Conservation (phyloP, 352 stramenopile genomes). For the Saprolegnia parasitica region DNA sequence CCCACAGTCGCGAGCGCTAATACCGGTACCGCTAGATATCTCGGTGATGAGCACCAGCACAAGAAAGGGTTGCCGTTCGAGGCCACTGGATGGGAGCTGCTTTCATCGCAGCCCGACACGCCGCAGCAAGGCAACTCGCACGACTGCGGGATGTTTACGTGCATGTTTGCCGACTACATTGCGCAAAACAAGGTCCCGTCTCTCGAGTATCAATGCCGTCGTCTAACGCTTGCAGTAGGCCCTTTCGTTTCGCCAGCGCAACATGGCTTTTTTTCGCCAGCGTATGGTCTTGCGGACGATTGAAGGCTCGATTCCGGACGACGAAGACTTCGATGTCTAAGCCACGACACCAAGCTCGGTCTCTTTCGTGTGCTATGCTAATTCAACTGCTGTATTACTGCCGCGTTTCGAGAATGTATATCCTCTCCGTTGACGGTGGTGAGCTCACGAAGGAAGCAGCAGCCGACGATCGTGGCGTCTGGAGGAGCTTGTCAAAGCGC, state of each 20-base stretch:
- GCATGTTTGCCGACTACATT: slow-evolving; percentile 81
- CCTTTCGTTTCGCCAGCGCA: slow-evolving; percentile 65
- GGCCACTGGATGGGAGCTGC: slow-evolving; percentile 55
- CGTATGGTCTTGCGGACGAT: slow-evolving; percentile 76
- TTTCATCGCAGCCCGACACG: slow-evolving; percentile 52
- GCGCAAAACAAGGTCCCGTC: slow-evolving; percentile 53
- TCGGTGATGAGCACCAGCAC: slow-evolving; percentile 78
- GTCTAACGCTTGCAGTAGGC: slow-evolving; percentile 33
- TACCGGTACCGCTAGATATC: slow-evolving; percentile 45
- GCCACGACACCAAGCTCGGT: background rate
- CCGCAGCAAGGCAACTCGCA: slow-evolving; percentile 77
- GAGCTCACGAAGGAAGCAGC: background rate
- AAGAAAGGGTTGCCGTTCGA: slow-evolving; percentile 76
- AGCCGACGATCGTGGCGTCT: background rate
- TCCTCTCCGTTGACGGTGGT: background rate
- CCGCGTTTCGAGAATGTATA: slow-evolving; percentile 6
- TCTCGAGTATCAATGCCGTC: background rate
- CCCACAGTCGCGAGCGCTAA: background rate
- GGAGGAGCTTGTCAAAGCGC: slow-evolving; percentile 2
- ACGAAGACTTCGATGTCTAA: slow-evolving; percentile 49
- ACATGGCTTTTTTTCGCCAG: slow-evolving; percentile 80
- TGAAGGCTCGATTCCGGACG: slow-evolving; percentile 51
- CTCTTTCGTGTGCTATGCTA: background rate
- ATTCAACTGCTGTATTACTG: background rate
- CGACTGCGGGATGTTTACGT: slow-evolving; percentile 83